Base-by-base conservation (phyloP, 345 rosid genomes). In the Nephelium lappaceum region DNA sequence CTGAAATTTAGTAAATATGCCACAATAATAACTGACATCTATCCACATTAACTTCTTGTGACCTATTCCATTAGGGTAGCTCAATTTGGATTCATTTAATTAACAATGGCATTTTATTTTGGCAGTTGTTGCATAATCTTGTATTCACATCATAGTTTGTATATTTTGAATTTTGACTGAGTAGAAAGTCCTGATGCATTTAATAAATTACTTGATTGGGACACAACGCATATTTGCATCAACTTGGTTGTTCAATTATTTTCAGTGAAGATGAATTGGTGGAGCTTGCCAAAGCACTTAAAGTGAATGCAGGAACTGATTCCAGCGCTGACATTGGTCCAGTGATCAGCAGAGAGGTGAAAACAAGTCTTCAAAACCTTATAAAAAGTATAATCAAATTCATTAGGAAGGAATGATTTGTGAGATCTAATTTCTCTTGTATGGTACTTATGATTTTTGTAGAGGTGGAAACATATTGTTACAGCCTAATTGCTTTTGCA, bases 231-330 rank as follows among this genome's bases (percentile, higher is more conserved):
- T 45, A 67, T 60, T 25, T 15, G 21, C 39, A 42, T 60, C 16
- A 68, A 67, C 42, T 38, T 23, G 63, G 36, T 68, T 75, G 25
- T 64, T 80, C n/a, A 36, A 6, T 49, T 27, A 51, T 73, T 63
- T 66, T 21, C 73, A 85, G 88, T 83, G 86, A 85, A 69, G 75
- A 76, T 36, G 81, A 83, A 79, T 84, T 85, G 45, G 76, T 76
- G 77, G 80, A 79, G 62, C 88, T 77, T 74, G 85, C 87, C 74
- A 81, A 79, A 73, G 74, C 79, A 63, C 83, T 84, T 31, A 79
- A 82, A 77, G 85, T 84, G 76, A 86, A 77, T 67, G 81, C 58
- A 18, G 89, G 85, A 71, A 79, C 82, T 62, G 86, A 86, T 78
- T 76, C 85, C 25, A 39, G 57, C 16, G 78, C 85, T 21, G 89